Evolutionary conservation across 345 rosid species (phyloP), one percentile per base, ranked within the genome.

Genomic region (Dipteronia sinensis): DNA sequence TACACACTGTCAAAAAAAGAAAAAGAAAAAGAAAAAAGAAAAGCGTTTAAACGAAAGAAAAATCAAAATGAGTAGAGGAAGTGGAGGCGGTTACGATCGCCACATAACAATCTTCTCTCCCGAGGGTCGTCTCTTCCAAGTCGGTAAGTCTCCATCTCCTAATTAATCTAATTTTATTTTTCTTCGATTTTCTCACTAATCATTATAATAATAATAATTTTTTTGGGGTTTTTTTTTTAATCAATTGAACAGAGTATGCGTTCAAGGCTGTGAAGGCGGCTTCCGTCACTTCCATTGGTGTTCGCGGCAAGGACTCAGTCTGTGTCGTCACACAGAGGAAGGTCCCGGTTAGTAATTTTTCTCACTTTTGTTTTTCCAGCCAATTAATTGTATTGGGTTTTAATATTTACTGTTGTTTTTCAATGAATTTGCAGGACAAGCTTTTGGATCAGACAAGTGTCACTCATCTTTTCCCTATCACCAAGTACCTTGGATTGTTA

Each of bases 311-410:
- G 78, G 99, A 96, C 73, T 92, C 98, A 19, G 93, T 94, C 2
- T 96, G 99, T 47, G 97, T 96, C 29, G 99, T 96, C 49, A 94
- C 99, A 1, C 99, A 96, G 89, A 96, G 94, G 94, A 96, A 96
- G 86, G 98, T 96, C 78, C 97, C 99, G 81, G 99, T 94, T 23
- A 79, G 98, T 89, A 34, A 55, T 67, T 51, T 25, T 40, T 51
- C 7, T n/a, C 34, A 6, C 64, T 65, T 68, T 9, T 6, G 10
- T 49, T 66, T 49, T 34, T 11, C 22, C 27, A 19, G 8, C 27
- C 27, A 59, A 5, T 11, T 68, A 5, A 65, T 20, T 70, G 42
- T 46, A 38, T 62, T 69, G 79, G 81, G 75, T 27, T 68, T 49
- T 34, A 7, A 56, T 10, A 19, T 6, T 38, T 51, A n/a, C 34